Conservation (phyloP, 2,329 filamentous ascomycete species). For the Paecilomyces variotii region DNA sequence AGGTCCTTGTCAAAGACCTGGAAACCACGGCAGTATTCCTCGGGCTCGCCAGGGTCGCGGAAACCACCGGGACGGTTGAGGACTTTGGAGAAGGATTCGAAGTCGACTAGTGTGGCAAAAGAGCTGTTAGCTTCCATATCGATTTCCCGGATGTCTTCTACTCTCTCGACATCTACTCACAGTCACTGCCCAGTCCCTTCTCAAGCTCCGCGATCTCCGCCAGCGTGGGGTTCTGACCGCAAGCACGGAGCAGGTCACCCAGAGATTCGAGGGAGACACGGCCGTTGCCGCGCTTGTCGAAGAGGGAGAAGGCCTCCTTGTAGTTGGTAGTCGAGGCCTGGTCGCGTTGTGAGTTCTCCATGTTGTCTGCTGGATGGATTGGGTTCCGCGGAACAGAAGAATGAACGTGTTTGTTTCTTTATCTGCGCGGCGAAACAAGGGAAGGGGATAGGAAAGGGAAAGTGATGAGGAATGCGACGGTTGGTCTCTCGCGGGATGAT, state of each 20-base stretch:
- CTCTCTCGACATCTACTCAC: slow-evolving; percentile 49
- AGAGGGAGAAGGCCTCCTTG: slow-evolving; percentile 99
- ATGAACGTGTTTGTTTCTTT: background rate
- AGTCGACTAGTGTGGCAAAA: slow-evolving; percentile 62
- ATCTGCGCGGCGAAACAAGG: background rate
- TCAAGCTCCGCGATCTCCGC: slow-evolving; percentile 88
- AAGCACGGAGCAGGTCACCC: slow-evolving; percentile 89
- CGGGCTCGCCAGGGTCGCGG: slow-evolving; percentile 93
- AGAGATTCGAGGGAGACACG: slow-evolving; percentile 79
- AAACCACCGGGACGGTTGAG: slow-evolving; percentile 97
- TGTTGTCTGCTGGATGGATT: slow-evolving; percentile 20
- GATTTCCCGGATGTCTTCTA: background rate
- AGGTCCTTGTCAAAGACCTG: slow-evolving; percentile 99
- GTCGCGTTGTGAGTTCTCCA: slow-evolving; percentile 12
- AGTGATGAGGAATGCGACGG: background rate
- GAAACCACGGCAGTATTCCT: slow-evolving; percentile 97
- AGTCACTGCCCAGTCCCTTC: slow-evolving; percentile 81
- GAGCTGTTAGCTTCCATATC: slow-evolving; percentile 6
- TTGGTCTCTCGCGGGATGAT: background rate
- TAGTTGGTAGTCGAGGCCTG: slow-evolving; percentile 84
- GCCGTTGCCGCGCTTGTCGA: slow-evolving; percentile 97
- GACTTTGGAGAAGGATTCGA: slow-evolving; percentile 92
- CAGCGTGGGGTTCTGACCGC: slow-evolving; percentile 94
- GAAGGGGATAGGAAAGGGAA: background rate
- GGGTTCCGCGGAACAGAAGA: slow-evolving; percentile 4